Evolutionary conservation across 768 basidiomycete genomes (phyloP).

Genomic region (Suillus hirtellus): DNA sequence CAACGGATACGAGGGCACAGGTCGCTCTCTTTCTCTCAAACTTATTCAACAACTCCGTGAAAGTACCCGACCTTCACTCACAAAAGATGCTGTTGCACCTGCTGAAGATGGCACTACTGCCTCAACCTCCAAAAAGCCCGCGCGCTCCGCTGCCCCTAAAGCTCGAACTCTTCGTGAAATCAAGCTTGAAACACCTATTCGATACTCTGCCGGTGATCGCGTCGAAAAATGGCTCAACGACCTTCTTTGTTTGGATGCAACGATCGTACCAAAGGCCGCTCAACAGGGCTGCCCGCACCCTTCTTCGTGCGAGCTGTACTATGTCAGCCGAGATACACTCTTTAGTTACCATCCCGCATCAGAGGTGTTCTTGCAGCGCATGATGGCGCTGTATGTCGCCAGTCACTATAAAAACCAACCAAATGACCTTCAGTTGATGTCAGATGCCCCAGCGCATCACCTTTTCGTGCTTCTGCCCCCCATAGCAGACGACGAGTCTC

Average conservation of each 20-base stretch:
- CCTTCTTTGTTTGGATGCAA: constrained; percentile 88
- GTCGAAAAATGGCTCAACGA: constrained; percentile 94
- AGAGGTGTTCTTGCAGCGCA: constrained; percentile 96
- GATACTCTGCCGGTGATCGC: constrained; percentile 83
- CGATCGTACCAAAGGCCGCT: constrained; percentile 48
- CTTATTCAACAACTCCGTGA: constrained; percentile 97
- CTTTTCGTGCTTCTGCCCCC: constrained; percentile 95
- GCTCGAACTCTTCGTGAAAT: constrained; percentile 82
- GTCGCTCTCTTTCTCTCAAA: constrained; percentile 97
- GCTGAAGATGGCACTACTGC: constrained; percentile 41
- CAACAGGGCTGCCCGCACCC: constrained; percentile 92
- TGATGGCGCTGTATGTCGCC: constrained; percentile 98
- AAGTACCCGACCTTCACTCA: constrained; percentile 76
- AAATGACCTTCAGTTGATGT: constrained; percentile 96
- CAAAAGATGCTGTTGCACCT: constrained; percentile 52
- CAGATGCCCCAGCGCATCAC: constrained; percentile 95
- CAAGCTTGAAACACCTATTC: constrained; percentile 93
- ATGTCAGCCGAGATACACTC: constrained; percentile 92
- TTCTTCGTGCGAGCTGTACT: constrained; percentile 90
- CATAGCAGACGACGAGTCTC: constrained; percentile 84
- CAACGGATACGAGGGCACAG: constrained; percentile 99
- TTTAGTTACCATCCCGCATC: constrained; percentile 97
- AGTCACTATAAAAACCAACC: constrained; percentile 99
- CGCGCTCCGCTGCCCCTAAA: constrained; percentile 60
- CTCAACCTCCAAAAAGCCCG: constrained; percentile 53